Evolutionary conservation across 2,329 filamentous ascomycete genomes (phyloP), one percentile per base, ranked within the genome.

Genomic region (Fusarium protoensiforme): DNA sequence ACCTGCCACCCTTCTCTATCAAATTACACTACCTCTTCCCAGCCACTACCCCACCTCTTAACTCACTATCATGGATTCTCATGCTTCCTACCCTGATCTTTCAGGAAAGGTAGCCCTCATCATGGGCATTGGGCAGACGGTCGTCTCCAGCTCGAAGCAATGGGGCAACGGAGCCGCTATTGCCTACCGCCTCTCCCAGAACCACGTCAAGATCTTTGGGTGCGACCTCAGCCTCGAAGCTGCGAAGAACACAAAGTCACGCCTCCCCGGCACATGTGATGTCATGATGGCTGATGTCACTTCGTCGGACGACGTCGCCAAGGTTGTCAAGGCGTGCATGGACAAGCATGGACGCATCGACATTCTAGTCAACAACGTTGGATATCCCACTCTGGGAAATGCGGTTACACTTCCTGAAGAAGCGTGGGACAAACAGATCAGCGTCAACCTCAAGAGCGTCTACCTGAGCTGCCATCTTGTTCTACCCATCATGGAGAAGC

Each of bases 391-490:
- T 5, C 4, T 36, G 58, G 68, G 68, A 35, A 29, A 51, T 51
- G 46, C 46, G 9, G 46, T 29, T 2, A 27, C 46, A 18, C 27
- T 51, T 18, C 46, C 46, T 29, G 46, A 51, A 5, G 24, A 24
- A 9, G 24, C 24, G 3, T 51, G 46, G 46, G 46, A 51, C 31
- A 14, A 29, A 5, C 68, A 71, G 13, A 56, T 41, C 4, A 57
- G 54, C n/a, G 33, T 71, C 24, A 71, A 71, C 18, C 29, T 71
- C 6, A 71, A 71, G n/a, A 62, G 54, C 2, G 68, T 71, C 5
- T 68, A 71, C 22, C 53, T 71, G 1, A 61, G 43, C n/a, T 71
- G 68, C 18, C 65, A 68, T 24, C 22, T 58, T 24, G 33, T 71
- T 4, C 39, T 71, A 5, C 65, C 68, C 11, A 41, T 68, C 27